Evolutionary conservation across 1,284 basidiomycete genomes (phyloP).

Genomic region (Malassezia sympodialis): DNA sequence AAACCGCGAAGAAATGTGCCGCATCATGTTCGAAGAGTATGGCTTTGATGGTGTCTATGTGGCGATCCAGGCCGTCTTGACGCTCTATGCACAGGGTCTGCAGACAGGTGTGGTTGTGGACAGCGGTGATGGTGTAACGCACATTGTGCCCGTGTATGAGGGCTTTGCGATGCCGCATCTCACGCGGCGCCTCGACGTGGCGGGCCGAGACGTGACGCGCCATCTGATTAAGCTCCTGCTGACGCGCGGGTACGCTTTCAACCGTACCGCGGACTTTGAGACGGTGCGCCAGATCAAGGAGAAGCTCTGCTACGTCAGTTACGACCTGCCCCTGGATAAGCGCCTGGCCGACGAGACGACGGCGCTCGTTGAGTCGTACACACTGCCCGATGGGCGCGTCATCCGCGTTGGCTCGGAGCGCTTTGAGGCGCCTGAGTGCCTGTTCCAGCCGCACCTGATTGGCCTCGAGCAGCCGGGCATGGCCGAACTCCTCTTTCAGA

Average conservation of each 20-base stretch:
- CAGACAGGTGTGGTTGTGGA: slow-evolving; percentile 98
- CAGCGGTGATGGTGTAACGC: slow-evolving; percentile 96
- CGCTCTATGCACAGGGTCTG: slow-evolving; percentile 90
- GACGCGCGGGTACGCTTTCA: slow-evolving; percentile 98
- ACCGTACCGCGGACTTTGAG: slow-evolving; percentile 97
- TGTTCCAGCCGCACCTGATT: slow-evolving; percentile 98
- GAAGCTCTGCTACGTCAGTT: slow-evolving; percentile 85
- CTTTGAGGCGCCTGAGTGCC: slow-evolving; percentile 99
- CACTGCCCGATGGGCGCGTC: slow-evolving; percentile 88
- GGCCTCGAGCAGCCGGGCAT: slow-evolving; percentile 95
- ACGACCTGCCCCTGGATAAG: slow-evolving; percentile 90
- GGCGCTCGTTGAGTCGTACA: slow-evolving; percentile 88
- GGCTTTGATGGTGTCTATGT: slow-evolving; percentile 92
- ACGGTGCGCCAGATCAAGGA: slow-evolving; percentile 98
- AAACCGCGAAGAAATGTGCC: slow-evolving; percentile 85
- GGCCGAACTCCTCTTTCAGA: slow-evolving; percentile 93
- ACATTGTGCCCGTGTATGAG: slow-evolving; percentile 96
- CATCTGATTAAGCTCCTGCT: slow-evolving; percentile 96
- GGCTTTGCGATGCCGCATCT: slow-evolving; percentile 91
- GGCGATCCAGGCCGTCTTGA: slow-evolving; percentile 95
- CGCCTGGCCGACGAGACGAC: slow-evolving; percentile 92
- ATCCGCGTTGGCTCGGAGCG: slow-evolving; percentile 98
- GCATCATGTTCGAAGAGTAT: slow-evolving; percentile 99
- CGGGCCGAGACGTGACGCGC: slow-evolving; percentile 91
- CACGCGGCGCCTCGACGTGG: slow-evolving; percentile 79